Conservation (phyloP, 352 stramenopile genomes). For the Phytophthora kernoviae region DNA sequence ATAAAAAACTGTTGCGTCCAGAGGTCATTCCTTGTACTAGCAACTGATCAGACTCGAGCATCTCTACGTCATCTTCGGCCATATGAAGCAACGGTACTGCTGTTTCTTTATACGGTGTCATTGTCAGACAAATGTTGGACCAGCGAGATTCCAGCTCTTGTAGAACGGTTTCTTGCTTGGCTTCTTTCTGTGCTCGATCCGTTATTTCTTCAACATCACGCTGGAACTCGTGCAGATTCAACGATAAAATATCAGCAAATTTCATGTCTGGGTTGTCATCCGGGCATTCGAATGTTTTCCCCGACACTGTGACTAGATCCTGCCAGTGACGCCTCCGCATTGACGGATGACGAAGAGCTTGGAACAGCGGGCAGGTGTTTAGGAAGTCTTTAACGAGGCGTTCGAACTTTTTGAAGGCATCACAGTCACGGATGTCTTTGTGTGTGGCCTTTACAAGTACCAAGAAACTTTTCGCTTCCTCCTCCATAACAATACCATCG, state of each 20-base stretch:
- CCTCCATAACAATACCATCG: slow-evolving; percentile 91
- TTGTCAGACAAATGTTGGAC: slow-evolving; percentile 72
- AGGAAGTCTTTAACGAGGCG: slow-evolving; percentile 76
- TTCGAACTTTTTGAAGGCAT: slow-evolving; percentile 91
- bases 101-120: slow-evolving; percentile 89
- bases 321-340: slow-evolving; percentile 80
- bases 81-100: slow-evolving; percentile 86
- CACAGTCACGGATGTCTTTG: slow-evolving; percentile 90
- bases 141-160: slow-evolving; percentile 83
- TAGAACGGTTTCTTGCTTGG: slow-evolving; percentile 88
- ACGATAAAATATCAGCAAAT: slow-evolving; percentile 83
- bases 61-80: slow-evolving; percentile 93
- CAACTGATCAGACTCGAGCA: slow-evolving; percentile 95
- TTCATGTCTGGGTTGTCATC: slow-evolving; percentile 68
- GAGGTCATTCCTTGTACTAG: slow-evolving; percentile 93
- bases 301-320: slow-evolving; percentile 64
- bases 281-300: slow-evolving; percentile 62
- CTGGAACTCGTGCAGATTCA: slow-evolving; percentile 82
- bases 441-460: slow-evolving; percentile 88
- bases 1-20: slow-evolving; percentile 77
- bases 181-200: slow-evolving; percentile 91
- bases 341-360: slow-evolving; percentile 75
- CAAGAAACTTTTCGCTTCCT: slow-evolving; percentile 91
- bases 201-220: slow-evolving; percentile 92
- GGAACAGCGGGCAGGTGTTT: slow-evolving; percentile 78